phyloP scores from a whole-genome alignment of 2,329 filamentous ascomycete species.

The Ploettnerulaceae sp. region DNA sequence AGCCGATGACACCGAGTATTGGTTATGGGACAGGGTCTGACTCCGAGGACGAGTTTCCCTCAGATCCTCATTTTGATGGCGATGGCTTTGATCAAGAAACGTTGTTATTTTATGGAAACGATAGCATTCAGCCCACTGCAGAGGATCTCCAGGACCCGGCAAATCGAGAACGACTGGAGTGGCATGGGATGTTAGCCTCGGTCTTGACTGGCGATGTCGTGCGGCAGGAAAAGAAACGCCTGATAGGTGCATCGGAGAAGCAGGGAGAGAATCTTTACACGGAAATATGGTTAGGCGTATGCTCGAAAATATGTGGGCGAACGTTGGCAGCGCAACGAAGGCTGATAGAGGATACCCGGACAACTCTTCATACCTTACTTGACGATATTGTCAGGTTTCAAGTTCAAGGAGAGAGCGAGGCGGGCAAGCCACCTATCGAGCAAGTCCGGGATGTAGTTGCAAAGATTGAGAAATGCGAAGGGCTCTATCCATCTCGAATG shows the following conservation, averaged over 20 bases:
- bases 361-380: constrained; percentile 66
- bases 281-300: constrained; percentile 82
- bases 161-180: constrained; percentile 87
- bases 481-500: constrained; percentile 74
- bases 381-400: constrained; percentile 90
- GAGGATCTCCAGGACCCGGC: constrained; percentile 86
- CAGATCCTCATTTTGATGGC: constrained; percentile 74
- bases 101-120: constrained; percentile 86
- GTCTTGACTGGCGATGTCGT: constrained; percentile 96
- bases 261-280: constrained; percentile 61
- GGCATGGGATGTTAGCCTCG: constrained; percentile 96
- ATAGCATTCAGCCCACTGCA: constrained; percentile 79
- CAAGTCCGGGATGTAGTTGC: constrained; percentile 86
- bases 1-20: constrained; percentile 64
- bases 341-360: constrained; percentile 79
- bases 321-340: constrained; percentile 79
- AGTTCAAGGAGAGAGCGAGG: constrained; percentile 89
- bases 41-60: constrained; percentile 85
- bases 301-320: constrained; percentile 78
- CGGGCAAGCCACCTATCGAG: constrained; percentile 74
- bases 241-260: constrained; percentile 71
- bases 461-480: constrained; percentile 86
- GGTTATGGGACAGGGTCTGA: constrained; percentile 70
- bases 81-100: constrained; percentile 89
- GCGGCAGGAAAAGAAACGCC: constrained; percentile 92